Evolutionary conservation across 2,329 filamentous ascomycete genomes (phyloP).

Genomic region (Fusarium succisae): DNA sequence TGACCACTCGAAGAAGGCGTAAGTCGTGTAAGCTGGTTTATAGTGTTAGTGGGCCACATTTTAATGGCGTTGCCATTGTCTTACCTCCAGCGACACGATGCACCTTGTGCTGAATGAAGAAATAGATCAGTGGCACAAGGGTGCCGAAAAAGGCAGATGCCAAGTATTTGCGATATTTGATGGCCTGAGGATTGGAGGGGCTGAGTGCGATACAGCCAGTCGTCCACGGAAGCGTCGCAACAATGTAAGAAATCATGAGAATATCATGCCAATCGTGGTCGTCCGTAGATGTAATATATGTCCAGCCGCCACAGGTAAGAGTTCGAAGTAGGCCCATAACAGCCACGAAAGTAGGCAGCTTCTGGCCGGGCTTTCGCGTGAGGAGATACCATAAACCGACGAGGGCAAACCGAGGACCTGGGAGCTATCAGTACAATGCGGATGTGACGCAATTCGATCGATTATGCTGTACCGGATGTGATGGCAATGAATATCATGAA

Average conservation of each 20-base stretch:
- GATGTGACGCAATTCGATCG: not conserved
- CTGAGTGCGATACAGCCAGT: slow-evolving; percentile 88
- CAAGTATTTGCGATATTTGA: slow-evolving; percentile 89
- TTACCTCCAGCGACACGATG: slow-evolving; percentile 92
- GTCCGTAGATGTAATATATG: slow-evolving; percentile 97
- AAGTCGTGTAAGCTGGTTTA: slow-evolving; percentile 86
- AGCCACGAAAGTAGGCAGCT: slow-evolving; percentile 83
- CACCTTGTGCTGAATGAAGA: slow-evolving; percentile 98
- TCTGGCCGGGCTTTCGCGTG: slow-evolving; percentile 77
- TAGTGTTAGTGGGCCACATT: slow-evolving; percentile 20
- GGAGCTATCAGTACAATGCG: slow-evolving; percentile 23
- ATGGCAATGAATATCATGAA: slow-evolving; percentile 98
- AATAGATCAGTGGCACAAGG: slow-evolving; percentile 90
- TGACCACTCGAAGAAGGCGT: slow-evolving; percentile 98
- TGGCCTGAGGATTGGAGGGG: slow-evolving; percentile 81
- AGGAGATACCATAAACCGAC: slow-evolving; percentile 93
- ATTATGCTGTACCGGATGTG: slow-evolving; percentile 74
- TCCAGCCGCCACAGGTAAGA: slow-evolving; percentile 96
- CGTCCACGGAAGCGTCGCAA: slow-evolving; percentile 95
- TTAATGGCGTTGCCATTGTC: slow-evolving; percentile 41
- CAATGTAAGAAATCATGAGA: slow-evolving; percentile 98
- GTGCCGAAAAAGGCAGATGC: slow-evolving; percentile 89
- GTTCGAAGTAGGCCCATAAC: slow-evolving; percentile 86
- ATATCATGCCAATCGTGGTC: slow-evolving; percentile 99
- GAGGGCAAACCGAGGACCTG: slow-evolving; percentile 88